Percentiles rank a stretch among this genome's conserved stretches.
These are phyloP conservation scores for Clavispora carvajalis DNA, from an alignment of 805 yeast species.

Conservation along the genomic window DNA sequence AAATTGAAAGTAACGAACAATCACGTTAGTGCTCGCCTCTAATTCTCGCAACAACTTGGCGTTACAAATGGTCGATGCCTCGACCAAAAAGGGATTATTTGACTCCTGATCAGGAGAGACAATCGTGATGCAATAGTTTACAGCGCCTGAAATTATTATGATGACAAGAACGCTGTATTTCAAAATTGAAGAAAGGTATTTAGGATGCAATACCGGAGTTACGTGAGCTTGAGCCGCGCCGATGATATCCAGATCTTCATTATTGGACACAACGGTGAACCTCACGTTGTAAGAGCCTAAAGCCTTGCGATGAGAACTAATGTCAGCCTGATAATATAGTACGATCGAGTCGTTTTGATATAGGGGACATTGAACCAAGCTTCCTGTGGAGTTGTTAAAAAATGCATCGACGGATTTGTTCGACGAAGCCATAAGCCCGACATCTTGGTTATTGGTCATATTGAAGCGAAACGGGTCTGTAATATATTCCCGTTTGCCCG, in stretches of 20 bases:
- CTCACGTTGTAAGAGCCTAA: slow-evolving; percentile 43
- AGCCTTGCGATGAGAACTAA: slow-evolving; percentile 32
- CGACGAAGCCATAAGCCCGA: slow-evolving; percentile 2
- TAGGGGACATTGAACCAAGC: slow-evolving; percentile 30
- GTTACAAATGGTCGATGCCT: slow-evolving; percentile 57
- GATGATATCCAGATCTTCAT: slow-evolving; percentile 27
- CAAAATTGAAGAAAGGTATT: slow-evolving; percentile 28
- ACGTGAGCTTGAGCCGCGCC: slow-evolving; percentile 46
- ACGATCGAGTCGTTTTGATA: slow-evolving; percentile 33
- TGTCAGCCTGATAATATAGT: slow-evolving; percentile 34
- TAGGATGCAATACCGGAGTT: slow-evolving; percentile 38
- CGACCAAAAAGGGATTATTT: slow-evolving; percentile 43
- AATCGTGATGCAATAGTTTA: slow-evolving; percentile 39
- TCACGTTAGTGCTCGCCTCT: slow-evolving; percentile 48
- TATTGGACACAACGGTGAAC: slow-evolving; percentile 39
- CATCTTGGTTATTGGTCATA: background rate
- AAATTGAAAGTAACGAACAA: slow-evolving; percentile 52
- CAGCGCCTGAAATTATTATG: slow-evolving; percentile 34
- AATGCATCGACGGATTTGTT: slow-evolving; percentile 17
- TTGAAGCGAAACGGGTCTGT: too few species aligned
- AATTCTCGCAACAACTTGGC: slow-evolving; percentile 50
- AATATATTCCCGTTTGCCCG: too few species aligned
- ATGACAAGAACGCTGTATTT: slow-evolving; percentile 34
- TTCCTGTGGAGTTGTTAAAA: slow-evolving; percentile 23
- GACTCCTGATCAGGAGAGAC: slow-evolving; percentile 57